Base-by-base conservation (phyloP, 78 protist genomes). In the Chrysochromulina parva region DNA sequence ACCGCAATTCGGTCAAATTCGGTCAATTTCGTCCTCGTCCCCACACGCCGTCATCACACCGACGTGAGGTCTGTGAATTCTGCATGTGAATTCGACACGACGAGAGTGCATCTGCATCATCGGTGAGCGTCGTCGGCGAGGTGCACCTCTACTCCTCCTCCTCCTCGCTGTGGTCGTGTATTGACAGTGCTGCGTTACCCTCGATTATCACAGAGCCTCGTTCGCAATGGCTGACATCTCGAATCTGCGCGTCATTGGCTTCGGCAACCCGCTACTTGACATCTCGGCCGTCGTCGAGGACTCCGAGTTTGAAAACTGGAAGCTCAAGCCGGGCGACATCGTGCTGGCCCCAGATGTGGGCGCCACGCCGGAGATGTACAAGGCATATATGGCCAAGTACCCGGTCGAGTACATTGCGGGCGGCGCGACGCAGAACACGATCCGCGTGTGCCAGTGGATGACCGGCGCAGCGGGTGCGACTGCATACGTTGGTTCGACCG, bases 341-440 rank as follows among this genome's bases (percentile, higher is more conserved):
- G 97, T 97, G 66, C 93, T 98, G 58, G 99, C 98, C 74, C 98
- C 93, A 88, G 97, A 92, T 10, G 89, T 95, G 94, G 99, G 97
- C 90, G 55, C 20, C 52, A 38, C 86, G 57, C 38, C 38, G 38
- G 38, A 38, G 38, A 38, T 78, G 28, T 58, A 58, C 62, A 58
- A 58, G 62, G 62, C 62, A 58, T 13, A 7, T 11, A 59, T 28
- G 16, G 85, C 2, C 52, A 5, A 28, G 24, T 62, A 53, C 62
- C 48, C 86, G 14, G 98, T 95, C 57, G 95, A 92, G 60, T 97
- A 96, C 93, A 96, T 96, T 65, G 98, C 99, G 50, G 99, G 99
- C 55, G 99, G 99, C 3, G 89, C 97, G 53, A 88, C 96, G 20
- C 96, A 89, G 86, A 96, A 97, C 94, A 0, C 96, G 55, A 93